Evolutionary conservation across 2,329 filamentous ascomycete species (phyloP).

Genomic region (Paracoccidioides brasiliensis): DNA sequence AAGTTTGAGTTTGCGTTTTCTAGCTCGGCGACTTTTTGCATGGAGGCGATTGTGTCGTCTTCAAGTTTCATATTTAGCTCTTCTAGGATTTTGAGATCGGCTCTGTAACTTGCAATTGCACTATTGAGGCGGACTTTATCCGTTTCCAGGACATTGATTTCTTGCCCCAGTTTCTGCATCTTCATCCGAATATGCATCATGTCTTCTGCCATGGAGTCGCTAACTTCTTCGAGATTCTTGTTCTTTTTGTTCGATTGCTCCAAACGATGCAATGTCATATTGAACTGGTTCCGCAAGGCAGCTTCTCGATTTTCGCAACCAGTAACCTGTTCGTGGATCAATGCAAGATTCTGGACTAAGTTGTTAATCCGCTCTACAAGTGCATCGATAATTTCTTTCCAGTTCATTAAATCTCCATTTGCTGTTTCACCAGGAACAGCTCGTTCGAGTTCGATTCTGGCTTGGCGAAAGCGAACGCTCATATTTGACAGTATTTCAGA

Average conservation of each 20-base stretch:
- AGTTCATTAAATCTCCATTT: conserved; percentile 24
- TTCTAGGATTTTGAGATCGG: conserved; percentile 33
- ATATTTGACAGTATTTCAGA: conserved; percentile 26
- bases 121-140: conserved; percentile 31
- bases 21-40: conserved; percentile 22
- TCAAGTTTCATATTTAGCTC: conserved; percentile 30
- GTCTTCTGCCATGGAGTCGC: conserved; percentile 32
- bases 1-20: conserved; percentile 23
- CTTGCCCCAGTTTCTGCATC: conserved; percentile 30
- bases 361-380: conserved; percentile 27
- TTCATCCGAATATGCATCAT: conserved; percentile 33
- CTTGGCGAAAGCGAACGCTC: conserved; percentile 27
- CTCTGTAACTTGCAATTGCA: conserved; percentile 32
- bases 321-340: conserved; percentile 21
- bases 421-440: conserved; percentile 32
- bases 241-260: conserved; percentile 27
- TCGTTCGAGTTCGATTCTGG: conserved; percentile 33
- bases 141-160: conserved; percentile 27
- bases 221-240: conserved; percentile 25
- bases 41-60: conserved; percentile 21
- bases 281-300: conserved; percentile 33
- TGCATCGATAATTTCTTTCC: conserved; percentile 27
- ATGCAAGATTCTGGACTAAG: conserved; percentile 22
- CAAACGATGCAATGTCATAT: conserved; percentile 26
- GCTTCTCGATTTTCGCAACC: conserved; percentile 27